Conservation (phyloP, 2,329 filamentous ascomycete genomes). For the Penicillium rolfsii region DNA sequence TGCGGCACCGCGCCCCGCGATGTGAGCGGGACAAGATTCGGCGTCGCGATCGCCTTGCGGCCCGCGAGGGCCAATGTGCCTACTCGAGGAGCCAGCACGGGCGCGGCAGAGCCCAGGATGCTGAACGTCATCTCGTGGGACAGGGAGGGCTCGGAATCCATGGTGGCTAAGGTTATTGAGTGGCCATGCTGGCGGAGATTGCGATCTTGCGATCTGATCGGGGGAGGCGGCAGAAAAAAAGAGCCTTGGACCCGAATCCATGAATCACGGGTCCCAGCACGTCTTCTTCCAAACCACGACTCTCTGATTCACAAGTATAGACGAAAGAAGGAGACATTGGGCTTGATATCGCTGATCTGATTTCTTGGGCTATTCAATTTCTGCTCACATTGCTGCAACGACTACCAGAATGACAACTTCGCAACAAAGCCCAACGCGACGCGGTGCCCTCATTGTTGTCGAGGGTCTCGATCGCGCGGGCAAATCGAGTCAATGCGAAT, state of each 20-base stretch:
- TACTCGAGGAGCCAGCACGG: conserved; percentile 61
- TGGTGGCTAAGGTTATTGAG: conserved; percentile 28
- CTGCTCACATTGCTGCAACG: background rate
- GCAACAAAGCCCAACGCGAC: conserved; percentile 31
- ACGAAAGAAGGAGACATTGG: background rate
- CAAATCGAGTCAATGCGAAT: conserved; percentile 85
- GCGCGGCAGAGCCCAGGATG: conserved; percentile 37
- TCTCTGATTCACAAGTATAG: background rate
- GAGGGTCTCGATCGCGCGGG: conserved; percentile 89
- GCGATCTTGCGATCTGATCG: conserved; percentile 23
- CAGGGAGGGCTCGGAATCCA: conserved; percentile 33
- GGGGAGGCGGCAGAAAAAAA: conserved; percentile 22
- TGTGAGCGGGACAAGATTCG: conserved; percentile 76
- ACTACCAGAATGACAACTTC: conserved; percentile 20
- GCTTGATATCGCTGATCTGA: too few relatives aligned
- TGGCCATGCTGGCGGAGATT: conserved; percentile 14
- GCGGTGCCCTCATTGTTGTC: conserved; percentile 78
- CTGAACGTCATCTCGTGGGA: conserved; percentile 45
- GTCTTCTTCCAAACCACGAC: background rate
- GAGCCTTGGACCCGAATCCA: conserved; percentile 6
- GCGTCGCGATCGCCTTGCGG: conserved; percentile 74
- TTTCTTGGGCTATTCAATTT: background rate
- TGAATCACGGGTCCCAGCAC: conserved; percentile 14
- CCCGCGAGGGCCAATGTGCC: conserved; percentile 67
- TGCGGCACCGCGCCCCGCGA: conserved; percentile 87